Conservation (phyloP, 2,329 filamentous ascomycete genomes). For the Neonectria sp. region DNA sequence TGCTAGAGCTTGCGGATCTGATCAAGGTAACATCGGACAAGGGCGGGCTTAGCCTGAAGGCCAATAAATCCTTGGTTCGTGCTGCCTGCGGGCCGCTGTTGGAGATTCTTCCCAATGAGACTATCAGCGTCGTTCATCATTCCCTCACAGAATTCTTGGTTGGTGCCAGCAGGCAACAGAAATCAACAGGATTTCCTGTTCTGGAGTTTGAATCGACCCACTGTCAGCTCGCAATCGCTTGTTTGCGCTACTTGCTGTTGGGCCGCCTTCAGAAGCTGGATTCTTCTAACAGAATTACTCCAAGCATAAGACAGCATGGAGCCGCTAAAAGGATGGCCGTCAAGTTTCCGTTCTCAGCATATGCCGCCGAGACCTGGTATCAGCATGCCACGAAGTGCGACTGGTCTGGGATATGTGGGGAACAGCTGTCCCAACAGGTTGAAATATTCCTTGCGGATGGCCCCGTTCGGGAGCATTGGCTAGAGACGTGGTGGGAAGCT, state of each 20-base stretch:
- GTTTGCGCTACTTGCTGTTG: background rate
- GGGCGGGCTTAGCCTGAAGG: conserved; percentile 31
- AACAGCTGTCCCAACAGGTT: conserved; percentile 17
- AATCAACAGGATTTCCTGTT: background rate
- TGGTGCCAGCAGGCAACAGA: background rate
- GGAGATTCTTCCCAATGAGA: conserved; percentile 61
- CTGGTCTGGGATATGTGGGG: conserved; percentile 11
- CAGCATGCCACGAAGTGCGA: conserved; percentile 18
- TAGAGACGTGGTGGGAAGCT: background rate
- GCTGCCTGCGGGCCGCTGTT: conserved; percentile 59
- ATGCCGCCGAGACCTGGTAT: conserved; percentile 32
- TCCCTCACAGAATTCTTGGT: conserved; percentile 60
- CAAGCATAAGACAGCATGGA: no score
- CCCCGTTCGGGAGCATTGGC: conserved; percentile 14
- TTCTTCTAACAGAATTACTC: no score
- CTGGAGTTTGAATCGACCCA: conserved; percentile 1
- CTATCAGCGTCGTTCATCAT: conserved; percentile 61
- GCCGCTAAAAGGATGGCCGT: background rate
- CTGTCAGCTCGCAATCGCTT: conserved; percentile 1
- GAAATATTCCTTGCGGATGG: conserved; percentile 22
- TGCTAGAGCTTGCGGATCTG: conserved; percentile 57
- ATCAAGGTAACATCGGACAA: conserved; percentile 35
- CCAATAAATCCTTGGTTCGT: conserved; percentile 55
- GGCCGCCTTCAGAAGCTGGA: background rate
- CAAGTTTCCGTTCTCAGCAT: conserved; percentile 33